Percentiles rank a stretch among this genome's conserved stretches.
These are phyloP conservation scores for Adansonia grandidieri DNA, from an alignment of 441 rosid species.

Conservation along the genomic window DNA sequence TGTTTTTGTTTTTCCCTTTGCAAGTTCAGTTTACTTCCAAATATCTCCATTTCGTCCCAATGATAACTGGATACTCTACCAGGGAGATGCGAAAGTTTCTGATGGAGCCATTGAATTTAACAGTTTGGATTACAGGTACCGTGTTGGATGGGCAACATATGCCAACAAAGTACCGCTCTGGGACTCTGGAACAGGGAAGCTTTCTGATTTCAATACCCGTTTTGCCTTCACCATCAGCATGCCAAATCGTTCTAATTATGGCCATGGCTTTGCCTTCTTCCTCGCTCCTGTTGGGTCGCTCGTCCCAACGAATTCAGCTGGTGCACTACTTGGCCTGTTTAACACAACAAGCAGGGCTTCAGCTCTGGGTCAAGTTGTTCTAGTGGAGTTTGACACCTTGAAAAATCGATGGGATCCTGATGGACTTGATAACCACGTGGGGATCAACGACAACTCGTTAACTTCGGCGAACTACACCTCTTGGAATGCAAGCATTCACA, in stretches of 20 bases:
- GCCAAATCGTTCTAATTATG: not conserved
- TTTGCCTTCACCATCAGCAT: not conserved
- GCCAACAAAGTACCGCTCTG: not conserved
- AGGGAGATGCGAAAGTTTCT: not conserved
- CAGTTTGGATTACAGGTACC: not conserved
- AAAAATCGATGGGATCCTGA: not conserved
- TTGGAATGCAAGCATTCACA: constrained; percentile 8
- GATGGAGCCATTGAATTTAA: not conserved
- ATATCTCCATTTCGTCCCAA: not conserved
- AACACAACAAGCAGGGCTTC: not conserved
- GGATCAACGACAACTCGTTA: not conserved
- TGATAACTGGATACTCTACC: not conserved
- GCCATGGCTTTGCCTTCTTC: constrained; percentile 12
- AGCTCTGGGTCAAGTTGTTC: not conserved
- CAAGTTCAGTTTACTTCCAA: not conserved
- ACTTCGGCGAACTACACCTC: not conserved
- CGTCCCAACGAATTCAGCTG: constrained; percentile 13
- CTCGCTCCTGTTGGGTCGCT: constrained; percentile 3
- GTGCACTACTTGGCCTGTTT: not conserved
- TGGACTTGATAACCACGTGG: not conserved
- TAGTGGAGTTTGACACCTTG: not conserved
- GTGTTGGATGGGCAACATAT: constrained; percentile 11
- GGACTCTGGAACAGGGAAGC: not conserved
- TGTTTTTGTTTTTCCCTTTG: not conserved
- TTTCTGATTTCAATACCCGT: not conserved